Base-by-base conservation (phyloP, 2,329 filamentous ascomycete genomes). In the Penicillium sp. region DNA sequence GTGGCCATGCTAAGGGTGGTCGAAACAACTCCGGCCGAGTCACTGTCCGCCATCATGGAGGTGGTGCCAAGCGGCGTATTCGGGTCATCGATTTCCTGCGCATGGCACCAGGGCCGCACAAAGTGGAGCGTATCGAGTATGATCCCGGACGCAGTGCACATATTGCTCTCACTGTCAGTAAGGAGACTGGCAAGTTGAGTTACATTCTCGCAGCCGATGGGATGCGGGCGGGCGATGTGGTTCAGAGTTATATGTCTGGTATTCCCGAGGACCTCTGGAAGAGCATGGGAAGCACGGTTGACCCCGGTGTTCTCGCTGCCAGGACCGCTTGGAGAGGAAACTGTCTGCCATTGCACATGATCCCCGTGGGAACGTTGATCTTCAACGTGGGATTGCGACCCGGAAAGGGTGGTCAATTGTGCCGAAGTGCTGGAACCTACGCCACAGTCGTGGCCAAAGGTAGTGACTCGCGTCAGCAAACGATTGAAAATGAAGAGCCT, bases 201-300 rank as follows among this genome's bases (percentile, higher is more conserved):
- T 99, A 99, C 71, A 95, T 99, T 57, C 78, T 99, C 51, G 93
- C 93, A n/a, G 83, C 93, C 0, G 93, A 99, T 61, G 93, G 93
- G 10, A 86, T 96, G 82, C 80, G 92, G 54, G 88, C 88, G 4
- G 95, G 95, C 33, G 93, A 99, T 68, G 79, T 88, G 19, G 85
- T 99, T 13, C 87, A 97, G 75, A 96, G 90, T 72, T 99, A 93
- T 73, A 84, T 90, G 58, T 76, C 85, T 7, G 95, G 93, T 58
- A 93, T 99, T 52, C 93, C 95, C 1, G 78, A 87, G 56, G 87
- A 93, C 56, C 76, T 99, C 48, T 80, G 96, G 63, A 84, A 87
- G 42, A 90, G 85, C 66, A 97, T 99, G 91, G 93, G 93, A 53
- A 92, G 93, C 60, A 76, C 86, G 35, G 81, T 96, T 42, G 93